Base-by-base conservation (phyloP, 1,284 basidiomycete genomes). In the Rhodotorula sp. region DNA sequence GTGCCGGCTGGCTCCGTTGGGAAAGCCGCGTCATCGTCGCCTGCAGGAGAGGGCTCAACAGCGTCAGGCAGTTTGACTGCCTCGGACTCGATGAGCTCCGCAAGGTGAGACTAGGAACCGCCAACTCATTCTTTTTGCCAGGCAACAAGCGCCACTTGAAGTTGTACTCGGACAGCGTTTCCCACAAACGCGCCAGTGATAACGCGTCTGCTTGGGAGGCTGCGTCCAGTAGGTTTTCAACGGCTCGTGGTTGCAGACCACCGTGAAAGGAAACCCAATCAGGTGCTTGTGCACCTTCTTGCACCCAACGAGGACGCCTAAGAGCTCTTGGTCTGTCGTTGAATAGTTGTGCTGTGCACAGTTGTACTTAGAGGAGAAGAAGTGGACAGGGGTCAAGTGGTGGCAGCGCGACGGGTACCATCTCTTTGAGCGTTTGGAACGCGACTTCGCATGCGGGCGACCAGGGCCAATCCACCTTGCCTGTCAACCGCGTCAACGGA, bases 351-450 rank as follows among this genome's bases (percentile, higher is more conserved):
- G 34, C 37, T 67, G 65, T 11, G 65, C 69, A 4, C 52, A 8
- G 44, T 68, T 71, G 50, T 69, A 75, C 65, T 72, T 75, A 16
- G 58, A 50, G 4, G 66, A 74, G 46, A 64, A 44, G 57, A 68
- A 75, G 4, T 64, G 68, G 28, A 69, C n/a, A n/a, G n/a, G n/a
- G n/a, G n/a, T n/a, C n/a, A n/a, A n/a, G n/a, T n/a, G n/a, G n/a
- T n/a, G n/a, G 57, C 0, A 70, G 74, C 24, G n/a, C 34, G 16
- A 44, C 67, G 75, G 0, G 78, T n/a, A n/a, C 68, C 1, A 69
- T 18, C 1, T 50, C 50, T 64, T 83, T 83, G 51, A 84, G 79
- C 60, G 71, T 74, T 0, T 81, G 76, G 44, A 83, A 81, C 56
- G 24, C 81, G 68, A 59, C 80, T 81, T 11, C 51, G 31, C 51